phyloP scores from a whole-genome alignment of 352 stramenopile species.

The Globisporangium spiculum region DNA sequence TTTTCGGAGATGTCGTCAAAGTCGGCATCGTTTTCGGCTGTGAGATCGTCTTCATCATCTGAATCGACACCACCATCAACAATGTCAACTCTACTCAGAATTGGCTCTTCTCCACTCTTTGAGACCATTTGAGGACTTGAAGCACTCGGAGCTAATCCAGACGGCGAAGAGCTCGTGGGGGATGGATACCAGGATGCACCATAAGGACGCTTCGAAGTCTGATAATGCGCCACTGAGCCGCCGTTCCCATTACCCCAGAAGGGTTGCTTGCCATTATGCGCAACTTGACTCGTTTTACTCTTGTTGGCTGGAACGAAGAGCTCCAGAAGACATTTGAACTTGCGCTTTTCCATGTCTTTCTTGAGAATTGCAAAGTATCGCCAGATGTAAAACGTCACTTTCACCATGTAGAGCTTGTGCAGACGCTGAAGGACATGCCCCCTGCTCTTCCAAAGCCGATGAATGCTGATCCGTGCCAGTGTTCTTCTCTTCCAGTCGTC shows the following conservation, averaged over 20 bases:
- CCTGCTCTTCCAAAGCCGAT: slow-evolving; percentile 39
- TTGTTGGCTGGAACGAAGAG: slow-evolving; percentile 23
- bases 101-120: neutral
- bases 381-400: slow-evolving; percentile 47
- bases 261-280: slow-evolving; percentile 11
- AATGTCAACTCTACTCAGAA: neutral
- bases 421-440: slow-evolving; percentile 56
- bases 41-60: slow-evolving; percentile 5
- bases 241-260: slow-evolving; percentile 8
- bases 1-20: neutral
- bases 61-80: neutral
- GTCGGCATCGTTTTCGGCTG: neutral
- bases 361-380: slow-evolving; percentile 65
- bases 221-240: slow-evolving; percentile 1
- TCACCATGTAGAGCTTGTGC: slow-evolving; percentile 61
- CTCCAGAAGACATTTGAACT: slow-evolving; percentile 35
- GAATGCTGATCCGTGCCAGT: slow-evolving; percentile 20
- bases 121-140: slow-evolving; percentile 5
- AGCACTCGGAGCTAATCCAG: neutral
- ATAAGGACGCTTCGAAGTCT: neutral
- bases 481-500: slow-evolving; percentile 31
- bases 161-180: neutral
- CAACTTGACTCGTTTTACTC: slow-evolving; percentile 17
- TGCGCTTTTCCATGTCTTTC: slow-evolving; percentile 38
- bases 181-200: slow-evolving; percentile 13